Evolutionary conservation across 1,139 yeast genomes (phyloP).

Genomic region (Yamadazyma buinensis): DNA sequence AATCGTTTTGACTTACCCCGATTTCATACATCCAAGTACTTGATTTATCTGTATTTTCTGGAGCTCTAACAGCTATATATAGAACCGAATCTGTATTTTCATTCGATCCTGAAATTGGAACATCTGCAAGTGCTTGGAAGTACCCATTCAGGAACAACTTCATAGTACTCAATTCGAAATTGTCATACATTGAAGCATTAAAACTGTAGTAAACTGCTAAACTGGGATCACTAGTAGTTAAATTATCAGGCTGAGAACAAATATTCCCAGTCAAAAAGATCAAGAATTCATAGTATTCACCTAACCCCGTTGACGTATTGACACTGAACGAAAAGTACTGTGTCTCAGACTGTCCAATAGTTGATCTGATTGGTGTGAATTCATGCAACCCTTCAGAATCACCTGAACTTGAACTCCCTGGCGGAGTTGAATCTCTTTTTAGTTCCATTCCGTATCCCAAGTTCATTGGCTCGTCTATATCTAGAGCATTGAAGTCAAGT

Average conservation of each 20-base stretch:
- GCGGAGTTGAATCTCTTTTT: too few species aligned
- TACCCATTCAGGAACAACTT: conserved; percentile 45
- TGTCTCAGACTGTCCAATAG: conserved; percentile 35
- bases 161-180: conserved; percentile 31
- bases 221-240: conserved; percentile 28
- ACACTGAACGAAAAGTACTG: conserved; percentile 45
- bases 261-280: conserved; percentile 60
- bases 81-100: conserved; percentile 22
- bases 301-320: conserved; percentile 43
- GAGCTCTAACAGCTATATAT: conserved; percentile 48
- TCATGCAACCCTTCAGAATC: conserved; percentile 34
- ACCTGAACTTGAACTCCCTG: conserved; percentile 3
- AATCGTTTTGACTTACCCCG: conserved; percentile 64
- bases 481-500: too few species aligned
- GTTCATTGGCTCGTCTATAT: conserved; percentile 9
- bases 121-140: conserved; percentile 51
- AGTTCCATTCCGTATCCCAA: too few species aligned
- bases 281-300: conserved; percentile 49
- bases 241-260: conserved; percentile 44
- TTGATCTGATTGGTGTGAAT: conserved; percentile 40
- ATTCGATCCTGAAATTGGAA: conserved; percentile 20
- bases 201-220: conserved; percentile 50
- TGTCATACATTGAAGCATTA: conserved; percentile 35
- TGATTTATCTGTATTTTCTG: conserved; percentile 33
- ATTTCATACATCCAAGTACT: conserved; percentile 60